Base-by-base conservation (phyloP, 345 rosid species). In the Bretschneidera sinensis region DNA sequence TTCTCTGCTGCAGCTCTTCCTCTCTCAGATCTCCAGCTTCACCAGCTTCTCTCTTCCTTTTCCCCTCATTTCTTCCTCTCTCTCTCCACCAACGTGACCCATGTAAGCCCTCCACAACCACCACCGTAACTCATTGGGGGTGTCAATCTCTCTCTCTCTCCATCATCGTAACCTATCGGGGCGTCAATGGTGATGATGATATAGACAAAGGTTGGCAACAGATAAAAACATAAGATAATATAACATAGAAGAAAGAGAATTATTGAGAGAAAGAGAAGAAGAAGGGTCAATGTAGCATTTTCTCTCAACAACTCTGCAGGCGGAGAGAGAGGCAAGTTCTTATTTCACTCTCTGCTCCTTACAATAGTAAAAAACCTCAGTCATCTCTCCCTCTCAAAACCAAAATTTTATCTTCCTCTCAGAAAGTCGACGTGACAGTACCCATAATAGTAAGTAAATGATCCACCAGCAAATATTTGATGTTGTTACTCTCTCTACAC, bases 341-440 rank as follows among this genome's bases (percentile, higher is more conserved):
- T 48, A 5, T n/a, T 10, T 13, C 17, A 0, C 16, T 52, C 22
- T 20, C 45, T 25, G 22, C 53, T 58, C 57, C 24, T n/a, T 33
- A 0, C 16, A 8, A 18, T 15, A 49, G 52, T 17, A n/a, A 47
- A 21, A 48, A 8, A 56, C 28, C 61, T 60, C 50, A 61, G 71
- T 61, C 59, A 61, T 66, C 70, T 65, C 71, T 58, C 67, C 65
- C 59, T 73, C 73, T 66, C 73, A 55, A 5, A 21, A 28, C 74
- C 65, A 17, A 48, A 20, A 61, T 45, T 6, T 39, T n/a, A n/a
- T n/a, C 63, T 21, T 54, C 45, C 11, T 21, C 21, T 15, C 18
- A 48, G 23, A 78, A 71, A 67, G 67, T 86, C n/a, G n/a, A 76
- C 69, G 75, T 60, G 78, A 75, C 81, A 79, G 83, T 60, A 45